Evolutionary conservation across 2,329 filamentous ascomycete species (phyloP).

Genomic region (Paraphoma chrysanthemicola): DNA sequence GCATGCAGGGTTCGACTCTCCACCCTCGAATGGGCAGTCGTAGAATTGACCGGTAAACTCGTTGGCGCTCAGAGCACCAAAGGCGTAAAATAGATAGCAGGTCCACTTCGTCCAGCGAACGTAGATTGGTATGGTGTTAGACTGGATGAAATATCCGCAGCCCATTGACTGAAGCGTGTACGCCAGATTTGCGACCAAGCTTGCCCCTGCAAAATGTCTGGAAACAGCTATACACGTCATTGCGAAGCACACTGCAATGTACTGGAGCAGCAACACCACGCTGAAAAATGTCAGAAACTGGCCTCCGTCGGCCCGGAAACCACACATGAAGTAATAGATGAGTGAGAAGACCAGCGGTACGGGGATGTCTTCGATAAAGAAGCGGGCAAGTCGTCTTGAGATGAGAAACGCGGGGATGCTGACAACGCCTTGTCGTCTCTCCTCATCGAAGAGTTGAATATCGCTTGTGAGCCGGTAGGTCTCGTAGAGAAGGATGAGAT

Average conservation of each 20-base stretch:
- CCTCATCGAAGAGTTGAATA: constrained; percentile 77
- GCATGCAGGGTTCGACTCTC: constrained; percentile 70
- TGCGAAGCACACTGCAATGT: constrained; percentile 75
- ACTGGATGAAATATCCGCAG: constrained; percentile 79
- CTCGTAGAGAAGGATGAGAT: constrained; percentile 78
- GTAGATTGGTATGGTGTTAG: constrained; percentile 75
- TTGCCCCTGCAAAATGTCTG: constrained; percentile 73
- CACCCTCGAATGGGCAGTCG: constrained; percentile 70
- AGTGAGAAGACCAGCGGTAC: constrained; percentile 74
- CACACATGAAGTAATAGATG: constrained; percentile 81
- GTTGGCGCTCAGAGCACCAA: constrained; percentile 74
- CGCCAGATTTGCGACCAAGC: constrained; percentile 73
- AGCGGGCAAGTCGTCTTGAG: constrained; percentile 71
- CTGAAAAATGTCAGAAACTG: constrained; percentile 78
- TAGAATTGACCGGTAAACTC: constrained; percentile 78
- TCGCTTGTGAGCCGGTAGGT: constrained; percentile 77
- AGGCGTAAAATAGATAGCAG: constrained; percentile 71
- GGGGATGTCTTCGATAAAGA: constrained; percentile 75
- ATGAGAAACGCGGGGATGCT: constrained; percentile 73
- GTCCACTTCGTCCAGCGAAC: constrained; percentile 79
- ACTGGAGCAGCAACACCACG: constrained; percentile 73
- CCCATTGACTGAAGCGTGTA: constrained; percentile 78
- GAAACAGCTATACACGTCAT: constrained; percentile 70
- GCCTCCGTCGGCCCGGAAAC: constrained; percentile 67
- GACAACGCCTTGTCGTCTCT: constrained; percentile 75